Evolutionary conservation across 257 asterid genomes (phyloP).

Genomic region (Solanum corneliomulleri): DNA sequence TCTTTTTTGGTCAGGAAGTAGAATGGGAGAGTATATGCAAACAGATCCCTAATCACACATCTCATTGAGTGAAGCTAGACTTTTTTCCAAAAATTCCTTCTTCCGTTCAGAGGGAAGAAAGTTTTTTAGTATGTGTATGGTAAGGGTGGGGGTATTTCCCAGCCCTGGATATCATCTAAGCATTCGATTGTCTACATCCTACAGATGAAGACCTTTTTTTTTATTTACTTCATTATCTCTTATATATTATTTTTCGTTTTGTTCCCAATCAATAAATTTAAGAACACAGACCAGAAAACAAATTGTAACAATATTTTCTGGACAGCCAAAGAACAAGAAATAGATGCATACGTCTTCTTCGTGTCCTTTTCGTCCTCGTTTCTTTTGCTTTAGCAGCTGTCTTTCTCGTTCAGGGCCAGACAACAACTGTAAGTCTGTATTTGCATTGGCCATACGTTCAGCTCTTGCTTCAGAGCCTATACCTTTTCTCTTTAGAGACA

Average conservation of each 20-base stretch:
- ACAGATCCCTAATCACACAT: not conserved
- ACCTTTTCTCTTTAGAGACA: slow-evolving; percentile 76
- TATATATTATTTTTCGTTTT: not conserved
- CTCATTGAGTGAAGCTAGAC: not conserved
- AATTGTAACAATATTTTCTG: not conserved
- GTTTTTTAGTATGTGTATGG: not conserved
- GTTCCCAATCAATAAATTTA: not conserved
- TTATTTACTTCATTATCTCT: not conserved
- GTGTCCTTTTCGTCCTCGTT: slow-evolving; percentile 84
- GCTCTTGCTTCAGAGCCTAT: slow-evolving; percentile 90
- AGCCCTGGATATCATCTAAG: not conserved
- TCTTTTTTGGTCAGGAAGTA: not conserved
- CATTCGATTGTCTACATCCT: not conserved
- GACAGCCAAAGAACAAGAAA: not conserved
- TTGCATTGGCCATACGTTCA: slow-evolving; percentile 71
- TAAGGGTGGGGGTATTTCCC: not conserved
- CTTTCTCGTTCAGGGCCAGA: slow-evolving; percentile 79
- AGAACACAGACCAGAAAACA: not conserved
- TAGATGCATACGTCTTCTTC: slow-evolving; percentile 67
- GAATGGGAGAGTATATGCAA: not conserved
- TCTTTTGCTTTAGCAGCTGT: slow-evolving; percentile 71
- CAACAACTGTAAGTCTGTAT: slow-evolving; percentile 81
- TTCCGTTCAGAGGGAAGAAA: not conserved
- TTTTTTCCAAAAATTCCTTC: not conserved
- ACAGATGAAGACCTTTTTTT: not conserved